Evolutionary conservation across 2,329 filamentous ascomycete genomes (phyloP).

Genomic region (Fusarium sp.): DNA sequence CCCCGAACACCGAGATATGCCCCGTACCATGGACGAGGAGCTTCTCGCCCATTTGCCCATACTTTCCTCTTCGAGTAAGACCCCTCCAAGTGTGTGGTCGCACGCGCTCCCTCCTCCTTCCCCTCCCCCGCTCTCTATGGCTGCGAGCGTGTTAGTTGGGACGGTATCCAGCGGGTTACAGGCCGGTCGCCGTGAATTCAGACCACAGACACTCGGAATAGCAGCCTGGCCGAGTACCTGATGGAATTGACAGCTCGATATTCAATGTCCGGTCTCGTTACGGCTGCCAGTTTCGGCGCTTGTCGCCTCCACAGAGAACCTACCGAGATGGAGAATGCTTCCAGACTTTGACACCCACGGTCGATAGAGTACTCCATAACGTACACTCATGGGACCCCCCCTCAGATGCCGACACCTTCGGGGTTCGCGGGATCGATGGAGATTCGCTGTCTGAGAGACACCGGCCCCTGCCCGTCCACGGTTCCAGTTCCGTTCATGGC

Average conservation of each 20-base stretch:
- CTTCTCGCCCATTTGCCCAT: constrained; percentile 17
- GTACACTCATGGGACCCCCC: constrained; percentile 1
- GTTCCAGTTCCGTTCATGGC: constrained; percentile 30
- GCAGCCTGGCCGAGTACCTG: constrained; percentile 4
- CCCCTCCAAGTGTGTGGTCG: constrained; percentile 21
- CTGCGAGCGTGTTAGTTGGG: constrained; percentile 1
- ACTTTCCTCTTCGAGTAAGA: constrained; percentile 39
- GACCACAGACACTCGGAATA: background rate
- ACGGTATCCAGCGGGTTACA: constrained; percentile 27
- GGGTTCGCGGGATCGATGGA: constrained; percentile 42
- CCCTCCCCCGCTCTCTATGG: constrained; percentile 25
- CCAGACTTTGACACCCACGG: constrained; percentile 14
- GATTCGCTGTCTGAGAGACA: constrained; percentile 34
- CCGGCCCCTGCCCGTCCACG: constrained; percentile 24
- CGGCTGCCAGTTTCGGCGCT: constrained; percentile 7
- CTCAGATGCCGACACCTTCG: constrained; percentile 39
- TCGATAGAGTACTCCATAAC: constrained; percentile 8
- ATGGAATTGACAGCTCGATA: background rate
- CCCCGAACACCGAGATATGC: constrained; percentile 46
- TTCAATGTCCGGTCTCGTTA: constrained; percentile 8
- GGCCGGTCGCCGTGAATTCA: constrained; percentile 19
- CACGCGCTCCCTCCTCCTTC: constrained; percentile 7
- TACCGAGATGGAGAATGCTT: constrained; percentile 15
- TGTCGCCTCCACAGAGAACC: background rate
- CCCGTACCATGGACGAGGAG: constrained; percentile 25